A percentile compares a stretch with the other conserved stretches of the same genome.
Conservation (phyloP, 2,329 filamentous ascomycete genomes). For the Stachybotrys chartarum region DNA sequence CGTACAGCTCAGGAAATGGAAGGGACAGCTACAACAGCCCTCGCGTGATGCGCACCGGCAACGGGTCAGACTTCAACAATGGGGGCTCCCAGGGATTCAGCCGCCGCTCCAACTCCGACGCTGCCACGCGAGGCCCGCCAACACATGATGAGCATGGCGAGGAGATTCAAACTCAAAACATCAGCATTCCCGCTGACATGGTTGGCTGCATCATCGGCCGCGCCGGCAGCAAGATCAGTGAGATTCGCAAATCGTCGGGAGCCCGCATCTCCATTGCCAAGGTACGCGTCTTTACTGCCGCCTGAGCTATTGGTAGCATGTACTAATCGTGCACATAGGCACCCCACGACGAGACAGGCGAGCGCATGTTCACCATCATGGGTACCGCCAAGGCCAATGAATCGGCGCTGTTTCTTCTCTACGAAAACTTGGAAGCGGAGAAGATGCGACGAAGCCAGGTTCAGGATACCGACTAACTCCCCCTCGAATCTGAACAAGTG, state of each 20-base stretch:
- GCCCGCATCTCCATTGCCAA: constrained; percentile 98
- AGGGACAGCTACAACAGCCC: constrained; percentile 49
- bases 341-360: constrained; percentile 92
- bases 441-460: constrained; percentile 95
- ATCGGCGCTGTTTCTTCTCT: constrained; percentile 89
- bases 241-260: constrained; percentile 94
- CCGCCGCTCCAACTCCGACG: constrained; percentile 79
- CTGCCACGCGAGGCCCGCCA: constrained; percentile 70
- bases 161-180: constrained; percentile 97
- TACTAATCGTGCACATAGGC: constrained; percentile 38
- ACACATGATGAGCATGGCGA: constrained; percentile 94
- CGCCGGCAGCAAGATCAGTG: constrained; percentile 92
- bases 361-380: constrained; percentile 99
- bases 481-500: neutral
- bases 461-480: constrained; percentile 42
- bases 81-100: constrained; percentile 57
- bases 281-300: constrained; percentile 32
- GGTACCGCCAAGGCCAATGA: constrained; percentile 91
- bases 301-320: neutral
- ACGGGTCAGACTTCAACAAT: constrained; percentile 96
- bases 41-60: constrained; percentile 89
- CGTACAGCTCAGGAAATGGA: constrained; percentile 33
- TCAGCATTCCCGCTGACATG: constrained; percentile 99
- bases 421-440: constrained; percentile 98
- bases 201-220: constrained; percentile 98